Evolutionary conservation across 1,284 basidiomycete genomes (phyloP), one percentile per base, ranked within the genome.

Genomic region (Trametes pubescens): DNA sequence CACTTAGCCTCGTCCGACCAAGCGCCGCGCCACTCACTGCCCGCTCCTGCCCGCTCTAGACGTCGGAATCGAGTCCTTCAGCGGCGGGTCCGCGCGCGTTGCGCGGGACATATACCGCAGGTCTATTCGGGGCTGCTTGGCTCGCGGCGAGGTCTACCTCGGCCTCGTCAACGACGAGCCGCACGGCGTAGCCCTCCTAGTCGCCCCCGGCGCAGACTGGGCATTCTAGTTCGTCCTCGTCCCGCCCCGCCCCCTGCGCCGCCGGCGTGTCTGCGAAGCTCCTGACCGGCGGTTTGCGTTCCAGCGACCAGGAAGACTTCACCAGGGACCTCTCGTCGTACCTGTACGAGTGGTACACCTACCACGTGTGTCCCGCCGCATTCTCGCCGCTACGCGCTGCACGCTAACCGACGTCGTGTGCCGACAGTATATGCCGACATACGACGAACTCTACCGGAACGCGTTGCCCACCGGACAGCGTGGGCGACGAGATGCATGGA

Each of bases 381-480:
- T 24, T 6, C 26, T 38, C n/a, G n/a, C 40, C 40, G 26, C 38
- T 34, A n/a, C 26, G 18, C 26, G 47, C 55, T 59, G 48, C 61
- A 35, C 29, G 35, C 43, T 22, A 24, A 48, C 46, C 38, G 46
- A 26, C 55, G 9, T 32, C 46, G 18, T 13, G 11, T 29, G 14
- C 29, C 29, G 29, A 37, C 51, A 74, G 72, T 74, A 68, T 40
- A 54, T 63, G 26, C 68, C 71, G 18, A 72, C 67, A 46, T 73
- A 73, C 62, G 67, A 74, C 34, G 71, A 75, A 35, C 66, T 75
- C 22, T 74, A 74, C 60, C 53, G 59, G n/a, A n/a, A 53, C 48
- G 63, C 68, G 21, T 71, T 70, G 47, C 14, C 55, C 4, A 59
- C 65, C 5, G 67, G 69, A 26, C 60, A 69, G 26, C 62, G 58